Base-by-base conservation (phyloP, 306 rosid species). In the Canavalia ensiformis region DNA sequence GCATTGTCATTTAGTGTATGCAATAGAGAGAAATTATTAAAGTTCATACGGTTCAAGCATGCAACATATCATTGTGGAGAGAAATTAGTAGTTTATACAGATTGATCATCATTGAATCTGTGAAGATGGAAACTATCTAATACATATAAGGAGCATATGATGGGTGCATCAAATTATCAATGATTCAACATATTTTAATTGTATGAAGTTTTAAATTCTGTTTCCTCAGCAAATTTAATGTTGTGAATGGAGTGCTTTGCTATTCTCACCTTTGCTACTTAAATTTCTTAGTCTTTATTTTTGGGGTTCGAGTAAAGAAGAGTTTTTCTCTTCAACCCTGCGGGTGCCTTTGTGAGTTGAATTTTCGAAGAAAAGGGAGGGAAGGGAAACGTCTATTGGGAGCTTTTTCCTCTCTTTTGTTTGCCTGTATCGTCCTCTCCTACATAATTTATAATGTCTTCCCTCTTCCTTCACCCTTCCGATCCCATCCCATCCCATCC, bases 1-100 rank as follows among this genome's bases (percentile, higher is more conserved):
- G 28, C 28, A 25, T 74, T 74, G 59, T 3, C 74, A 65, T 72
- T 81, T 11, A 65, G 4, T 44, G 18, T 31, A 6, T 63, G 69
- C 64, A 45, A 33, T 46, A 57, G 58, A 44, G 12, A 75, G 59
- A 72, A 72, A 29, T 29, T 10, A 6, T 51, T 6, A 3, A 72
- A 13, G 30, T 58, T 75, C 7, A 46, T 13, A 5, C 10, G 37
- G 70, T 12, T 64, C 41, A 37, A 37, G 41, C 30, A 5, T 18
- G 59, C 59, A n/a, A 54, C 34, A 3, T 57, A 29, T 37, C 3
- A 55, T 29, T 1, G 41, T 58, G 57, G 52, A 51, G 42, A 78
- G 58, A 75, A 46, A 39, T 28, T n/a, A 7, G 60, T 33, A 31
- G 44, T 66, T 78, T 41, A 13, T 34, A 13, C n/a, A 51, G 62